These are phyloP conservation scores for Baudoinia panamericana DNA, from an alignment of 495 filamentous ascomycete species.

Conservation along the genomic window DNA sequence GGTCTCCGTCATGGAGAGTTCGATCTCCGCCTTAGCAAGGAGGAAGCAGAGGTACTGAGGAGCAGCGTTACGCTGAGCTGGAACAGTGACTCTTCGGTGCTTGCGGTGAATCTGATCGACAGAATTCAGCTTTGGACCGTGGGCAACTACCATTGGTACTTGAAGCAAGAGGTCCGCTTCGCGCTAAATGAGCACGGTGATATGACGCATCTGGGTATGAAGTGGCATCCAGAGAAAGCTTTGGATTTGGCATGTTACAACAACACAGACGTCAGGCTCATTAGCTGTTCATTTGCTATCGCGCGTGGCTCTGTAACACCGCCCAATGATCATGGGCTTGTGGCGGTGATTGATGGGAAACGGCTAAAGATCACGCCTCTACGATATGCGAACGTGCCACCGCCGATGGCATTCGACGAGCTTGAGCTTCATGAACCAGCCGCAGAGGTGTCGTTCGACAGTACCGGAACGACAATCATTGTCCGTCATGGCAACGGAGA, in stretches of 20 bases:
- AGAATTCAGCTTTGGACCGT: conserved; percentile 88
- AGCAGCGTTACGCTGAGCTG: conserved; percentile 56
- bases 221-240: conserved; percentile 79
- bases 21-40: conserved; percentile 50
- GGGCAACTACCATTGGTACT: conserved; percentile 94
- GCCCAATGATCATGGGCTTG: conserved; percentile 66
- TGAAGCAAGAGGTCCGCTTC: conserved; percentile 68
- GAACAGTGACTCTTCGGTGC: conserved; percentile 83
- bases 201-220: conserved; percentile 25
- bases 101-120: conserved; percentile 65
- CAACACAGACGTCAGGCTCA: conserved; percentile 1
- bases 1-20: conserved; percentile 90
- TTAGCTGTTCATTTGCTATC: conserved; percentile 45
- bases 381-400: conserved; percentile 69
- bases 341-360: conserved; percentile 56
- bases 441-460: conserved; percentile 62
- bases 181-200: background rate
- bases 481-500: conserved; percentile 47
- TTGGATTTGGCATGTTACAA: conserved; percentile 41
- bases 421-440: conserved; percentile 47
- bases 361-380: conserved; percentile 76
- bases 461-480: conserved; percentile 52
- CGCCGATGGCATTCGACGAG: conserved; percentile 80
- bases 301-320: conserved; percentile 50
- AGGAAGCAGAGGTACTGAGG: conserved; percentile 42